Evolutionary conservation across 495 filamentous ascomycete species (phyloP), one percentile per base, ranked within the genome.

Genomic region (Daldinia bambusicola): DNA sequence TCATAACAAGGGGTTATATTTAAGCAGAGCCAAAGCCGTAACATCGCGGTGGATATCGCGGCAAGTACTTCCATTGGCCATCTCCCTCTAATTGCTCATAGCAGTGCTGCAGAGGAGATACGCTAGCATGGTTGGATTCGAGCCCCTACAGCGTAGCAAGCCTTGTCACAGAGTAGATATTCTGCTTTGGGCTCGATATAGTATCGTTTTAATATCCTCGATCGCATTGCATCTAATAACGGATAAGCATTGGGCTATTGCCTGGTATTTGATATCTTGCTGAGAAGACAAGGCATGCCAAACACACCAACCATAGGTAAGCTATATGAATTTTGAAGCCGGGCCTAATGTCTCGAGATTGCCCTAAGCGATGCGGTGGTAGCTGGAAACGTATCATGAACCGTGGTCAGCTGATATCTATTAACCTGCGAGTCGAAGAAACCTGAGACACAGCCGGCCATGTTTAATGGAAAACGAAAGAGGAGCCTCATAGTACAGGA

Each of bases 11-110:
- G 30, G 34, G 66, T 31, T 37, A 20, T 30, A 43, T 32, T 69
- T 31, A 62, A 69, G 26, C 57, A 48, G 18, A 50, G 31, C 56
- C 36, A 55, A 30, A 63, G 45, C 57, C 55, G 61, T 57, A 16
- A 55, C 53, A 45, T 36, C 32, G 40, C 22, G 36, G 61, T 62
- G 70, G 66, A 37, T 73, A 73, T 66, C 66, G 70, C 66, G 66
- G 66, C 38, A 59, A 51, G 50, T 62, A 38, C 56, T 69, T 62
- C 55, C 32, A 73, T 73, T 69, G 61, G 66, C 22, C 14, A 20
- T 34, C 6, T 10, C 10, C 7, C 60, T 55, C n/a, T 41, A 31
- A 32, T 43, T 45, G 18, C 18, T 18, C 20, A 40, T 20, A 40
- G 9, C 18, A 13, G 12, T 41, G 41, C 26, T 53, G 20, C 2